Conservation (phyloP, 2,329 filamentous ascomycete genomes). For the Arthrinium phaeospermum region DNA sequence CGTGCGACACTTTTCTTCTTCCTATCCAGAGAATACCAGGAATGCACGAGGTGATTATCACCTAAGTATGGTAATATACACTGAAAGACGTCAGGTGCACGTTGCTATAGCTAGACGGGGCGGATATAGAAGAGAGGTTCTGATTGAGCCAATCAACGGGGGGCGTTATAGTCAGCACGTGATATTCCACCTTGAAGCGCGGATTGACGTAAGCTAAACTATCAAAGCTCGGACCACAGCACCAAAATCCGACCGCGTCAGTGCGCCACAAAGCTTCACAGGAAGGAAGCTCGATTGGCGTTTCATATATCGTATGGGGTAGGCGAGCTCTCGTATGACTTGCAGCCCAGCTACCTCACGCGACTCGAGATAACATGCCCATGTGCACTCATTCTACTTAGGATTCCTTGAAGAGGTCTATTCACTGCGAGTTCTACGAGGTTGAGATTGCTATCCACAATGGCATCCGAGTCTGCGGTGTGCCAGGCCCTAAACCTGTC, state of each 20-base stretch:
- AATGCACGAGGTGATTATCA: background rate
- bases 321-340: background rate
- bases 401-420: background rate
- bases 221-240: background rate
- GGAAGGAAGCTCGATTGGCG: background rate
- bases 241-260: background rate
- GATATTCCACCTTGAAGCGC: background rate
- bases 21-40: background rate
- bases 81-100: no score
- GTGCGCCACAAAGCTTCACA: background rate
- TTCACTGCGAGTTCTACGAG: background rate
- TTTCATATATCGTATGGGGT: background rate
- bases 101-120: background rate
- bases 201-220: background rate
- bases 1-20: background rate
- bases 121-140: background rate
- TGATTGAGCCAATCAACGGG: background rate
- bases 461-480: background rate
- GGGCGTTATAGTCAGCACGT: background rate
- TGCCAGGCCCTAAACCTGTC: constrained; percentile 41
- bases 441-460: background rate
- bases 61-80: no score
- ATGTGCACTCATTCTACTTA: background rate
- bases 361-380: no score
- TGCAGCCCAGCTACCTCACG: background rate